Conservation (phyloP, 768 basidiomycete species). For the Lenzites betulinus region DNA sequence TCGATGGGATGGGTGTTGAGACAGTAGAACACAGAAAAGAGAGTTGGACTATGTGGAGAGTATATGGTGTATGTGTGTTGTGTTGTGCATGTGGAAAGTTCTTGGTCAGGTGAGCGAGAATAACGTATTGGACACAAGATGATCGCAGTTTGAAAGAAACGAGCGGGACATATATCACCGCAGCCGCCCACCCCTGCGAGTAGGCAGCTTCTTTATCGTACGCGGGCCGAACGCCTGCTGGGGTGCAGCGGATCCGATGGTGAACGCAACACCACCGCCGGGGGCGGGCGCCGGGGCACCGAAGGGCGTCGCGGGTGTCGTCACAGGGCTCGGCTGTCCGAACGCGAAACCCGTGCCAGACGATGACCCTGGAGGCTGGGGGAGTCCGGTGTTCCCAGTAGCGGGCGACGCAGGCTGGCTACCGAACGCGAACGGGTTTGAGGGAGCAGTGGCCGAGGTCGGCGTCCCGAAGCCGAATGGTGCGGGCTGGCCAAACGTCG, state of each 20-base stretch:
- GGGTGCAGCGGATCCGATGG: conserved; percentile 33
- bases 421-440: conserved; percentile 35
- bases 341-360: conserved; percentile 27
- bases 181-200: conserved; percentile 31
- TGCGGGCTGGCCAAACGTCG: conserved; percentile 31
- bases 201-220: conserved; percentile 36
- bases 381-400: conserved; percentile 27
- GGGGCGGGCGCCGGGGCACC: conserved; percentile 25
- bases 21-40: background rate
- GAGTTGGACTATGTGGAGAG: conserved; percentile 6
- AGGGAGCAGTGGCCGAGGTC: conserved; percentile 32
- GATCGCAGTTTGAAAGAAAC: background rate
- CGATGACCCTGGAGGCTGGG: conserved; percentile 21
- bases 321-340: conserved; percentile 22
- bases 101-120: conserved; percentile 11
- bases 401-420: conserved; percentile 37
- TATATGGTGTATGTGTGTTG: conserved; percentile 16
- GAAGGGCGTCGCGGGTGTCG: conserved; percentile 30
- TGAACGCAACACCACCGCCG: conserved; percentile 28
- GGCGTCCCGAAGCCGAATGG: conserved; percentile 32
- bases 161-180: conserved; percentile 20
- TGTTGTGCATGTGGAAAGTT: conserved; percentile 10
- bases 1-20: background rate
- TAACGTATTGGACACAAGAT: conserved; percentile 5
- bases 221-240: conserved; percentile 25